These are phyloP conservation scores for Debaryomyces prosopidis DNA, from an alignment of 805 yeast genomes.

Conservation along the genomic window DNA sequence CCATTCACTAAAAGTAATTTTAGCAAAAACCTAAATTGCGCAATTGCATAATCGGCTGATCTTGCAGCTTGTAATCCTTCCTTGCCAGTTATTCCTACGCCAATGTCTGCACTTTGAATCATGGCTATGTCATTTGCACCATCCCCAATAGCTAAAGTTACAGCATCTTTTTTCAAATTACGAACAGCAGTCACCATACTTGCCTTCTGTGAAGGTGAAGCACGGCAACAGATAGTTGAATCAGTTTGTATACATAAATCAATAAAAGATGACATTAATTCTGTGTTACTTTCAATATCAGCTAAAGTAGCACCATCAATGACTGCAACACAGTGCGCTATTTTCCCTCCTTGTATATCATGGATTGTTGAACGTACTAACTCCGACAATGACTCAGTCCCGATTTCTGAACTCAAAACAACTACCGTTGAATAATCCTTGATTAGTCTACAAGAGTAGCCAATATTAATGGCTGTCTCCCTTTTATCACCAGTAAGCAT, in stretches of 20 bases:
- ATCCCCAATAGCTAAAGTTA: conserved; percentile 95
- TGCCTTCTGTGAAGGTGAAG: conserved; percentile 96
- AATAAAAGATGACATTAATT: conserved; percentile 71
- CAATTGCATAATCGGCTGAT: conserved; percentile 91
- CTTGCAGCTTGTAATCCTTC: conserved; percentile 98
- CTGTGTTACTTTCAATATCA: conserved; percentile 69
- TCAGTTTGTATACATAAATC: conserved; percentile 86
- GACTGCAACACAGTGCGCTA: conserved; percentile 94
- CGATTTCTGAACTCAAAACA: conserved; percentile 51
- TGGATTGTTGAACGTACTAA: conserved; percentile 73
- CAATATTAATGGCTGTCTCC: conserved; percentile 97
- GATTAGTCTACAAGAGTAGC: conserved; percentile 89
- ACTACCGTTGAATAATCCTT: conserved; percentile 91
- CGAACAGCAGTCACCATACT: conserved; percentile 83
- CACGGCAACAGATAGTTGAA: conserved; percentile 93
- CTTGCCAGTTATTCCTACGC: conserved; percentile 95
- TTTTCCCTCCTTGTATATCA: conserved; percentile 68
- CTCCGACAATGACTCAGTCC: conserved; percentile 58
- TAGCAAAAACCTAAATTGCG: conserved; percentile 82
- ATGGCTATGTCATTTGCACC: conserved; percentile 99
- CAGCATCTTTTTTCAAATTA: conserved; percentile 61
- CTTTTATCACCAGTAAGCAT: conserved; percentile 98
- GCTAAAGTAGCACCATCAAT: conserved; percentile 90
- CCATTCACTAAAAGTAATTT: conserved; percentile 92
- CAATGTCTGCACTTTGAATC: conserved; percentile 98